Conservation (phyloP, 257 asterid species). For the Ligustrum vulgare region DNA sequence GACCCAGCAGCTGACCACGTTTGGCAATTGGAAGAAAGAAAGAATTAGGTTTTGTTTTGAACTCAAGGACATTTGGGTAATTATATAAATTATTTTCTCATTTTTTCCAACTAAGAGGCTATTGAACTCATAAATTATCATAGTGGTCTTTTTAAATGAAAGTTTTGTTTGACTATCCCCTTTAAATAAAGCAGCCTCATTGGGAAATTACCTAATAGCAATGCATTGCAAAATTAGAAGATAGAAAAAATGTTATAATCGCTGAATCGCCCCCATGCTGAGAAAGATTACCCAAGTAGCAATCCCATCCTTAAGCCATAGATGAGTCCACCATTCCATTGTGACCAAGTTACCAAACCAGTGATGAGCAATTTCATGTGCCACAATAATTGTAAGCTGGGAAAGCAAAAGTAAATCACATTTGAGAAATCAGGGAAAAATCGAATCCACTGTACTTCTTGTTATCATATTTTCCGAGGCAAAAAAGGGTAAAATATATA, state of each 20-base stretch:
- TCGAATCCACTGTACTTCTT: not conserved
- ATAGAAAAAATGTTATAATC: not conserved
- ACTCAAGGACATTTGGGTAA: no score
- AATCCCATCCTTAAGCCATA: conserved; percentile 53
- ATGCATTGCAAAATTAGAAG: conserved; percentile 3
- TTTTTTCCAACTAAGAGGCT: no score
- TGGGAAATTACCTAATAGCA: conserved; percentile 40
- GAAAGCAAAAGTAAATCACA: not conserved
- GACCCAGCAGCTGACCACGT: no score
- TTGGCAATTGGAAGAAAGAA: no score
- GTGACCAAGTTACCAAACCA: conserved; percentile 53
- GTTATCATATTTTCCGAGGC: not conserved
- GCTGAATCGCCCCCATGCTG: not conserved
- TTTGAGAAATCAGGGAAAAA: not conserved
- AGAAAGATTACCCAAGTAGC: conserved; percentile 41
- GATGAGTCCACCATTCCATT: conserved; percentile 55
- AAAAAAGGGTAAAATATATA: no score
- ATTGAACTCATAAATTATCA: no score
- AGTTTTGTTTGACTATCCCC: no score
- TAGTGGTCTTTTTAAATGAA: no score
- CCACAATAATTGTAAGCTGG: conserved; percentile 42
- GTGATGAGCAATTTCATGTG: conserved; percentile 53
- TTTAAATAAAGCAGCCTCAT: no score
- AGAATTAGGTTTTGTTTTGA: no score
- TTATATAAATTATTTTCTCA: no score